phyloP scores from a whole-genome alignment of 1,284 basidiomycete genomes.

The Pseudozyma tsukubaensis region DNA sequence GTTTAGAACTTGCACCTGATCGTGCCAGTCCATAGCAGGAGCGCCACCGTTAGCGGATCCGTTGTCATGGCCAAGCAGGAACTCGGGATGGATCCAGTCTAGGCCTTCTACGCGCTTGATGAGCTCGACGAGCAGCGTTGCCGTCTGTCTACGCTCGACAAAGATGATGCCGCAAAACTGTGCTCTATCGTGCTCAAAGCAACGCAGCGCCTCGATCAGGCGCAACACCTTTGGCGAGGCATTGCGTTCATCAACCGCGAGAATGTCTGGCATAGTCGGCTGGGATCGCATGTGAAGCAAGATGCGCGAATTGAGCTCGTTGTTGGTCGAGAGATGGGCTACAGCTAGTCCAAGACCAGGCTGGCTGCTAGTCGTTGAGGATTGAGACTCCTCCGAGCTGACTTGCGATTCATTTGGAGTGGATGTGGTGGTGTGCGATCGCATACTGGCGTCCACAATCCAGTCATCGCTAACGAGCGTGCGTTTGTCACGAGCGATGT shows the following conservation, averaged over 20 bases:
- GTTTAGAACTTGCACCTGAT: slow-evolving; percentile 48
- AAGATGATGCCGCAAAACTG: slow-evolving; percentile 60
- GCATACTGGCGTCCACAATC: slow-evolving; percentile 26
- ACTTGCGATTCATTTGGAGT: not conserved
- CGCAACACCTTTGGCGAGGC: slow-evolving; percentile 44
- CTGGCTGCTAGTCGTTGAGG: slow-evolving; percentile 3
- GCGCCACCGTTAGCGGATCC: slow-evolving; percentile 16
- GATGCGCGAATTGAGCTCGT: slow-evolving; percentile 33
- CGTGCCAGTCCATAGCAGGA: slow-evolving; percentile 51
- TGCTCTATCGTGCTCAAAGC: slow-evolving; percentile 21
- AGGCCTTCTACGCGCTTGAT: slow-evolving; percentile 42
- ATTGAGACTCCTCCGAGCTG: not conserved
- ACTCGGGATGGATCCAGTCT: slow-evolving; percentile 46
- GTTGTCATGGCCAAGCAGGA: slow-evolving; percentile 49
- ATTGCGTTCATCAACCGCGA: slow-evolving; percentile 22
- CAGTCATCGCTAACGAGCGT: slow-evolving; percentile 35
- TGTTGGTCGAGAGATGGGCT: slow-evolving; percentile 25
- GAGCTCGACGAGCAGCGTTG: slow-evolving; percentile 48
- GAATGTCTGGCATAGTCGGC: slow-evolving; percentile 17
- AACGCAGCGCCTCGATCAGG: slow-evolving; percentile 46
- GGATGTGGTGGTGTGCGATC: not conserved
- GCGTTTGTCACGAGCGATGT: slow-evolving; percentile 12
- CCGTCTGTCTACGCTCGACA: slow-evolving; percentile 52
- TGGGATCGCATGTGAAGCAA: slow-evolving; percentile 23
- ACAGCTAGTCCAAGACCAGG: slow-evolving; percentile 5